These are phyloP conservation scores for Arthrinium puccinioides DNA, from an alignment of 2,329 filamentous ascomycete genomes.

Conservation along the genomic window DNA sequence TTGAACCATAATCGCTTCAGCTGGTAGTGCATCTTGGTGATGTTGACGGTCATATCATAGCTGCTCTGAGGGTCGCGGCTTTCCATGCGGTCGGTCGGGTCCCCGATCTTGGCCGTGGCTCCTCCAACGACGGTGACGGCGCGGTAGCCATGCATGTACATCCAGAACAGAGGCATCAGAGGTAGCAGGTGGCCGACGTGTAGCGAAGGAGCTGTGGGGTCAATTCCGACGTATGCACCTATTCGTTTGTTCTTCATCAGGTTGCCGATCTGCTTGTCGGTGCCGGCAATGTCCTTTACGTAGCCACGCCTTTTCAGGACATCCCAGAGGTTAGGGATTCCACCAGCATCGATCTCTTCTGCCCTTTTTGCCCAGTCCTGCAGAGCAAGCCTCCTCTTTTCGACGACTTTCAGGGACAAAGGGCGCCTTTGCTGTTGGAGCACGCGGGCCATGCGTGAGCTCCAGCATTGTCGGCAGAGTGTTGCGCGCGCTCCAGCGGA, in stretches of 20 bases:
- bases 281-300: slow-evolving; percentile 65
- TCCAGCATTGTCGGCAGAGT: not conserved
- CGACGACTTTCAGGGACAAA: slow-evolving; percentile 16
- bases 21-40: slow-evolving; percentile 62
- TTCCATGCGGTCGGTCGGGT: slow-evolving; percentile 64
- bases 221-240: slow-evolving; percentile 73
- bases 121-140: slow-evolving; percentile 64
- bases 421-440: slow-evolving; percentile 5
- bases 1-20: slow-evolving; percentile 67
- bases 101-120: slow-evolving; percentile 71
- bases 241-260: slow-evolving; percentile 60
- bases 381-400: slow-evolving; percentile 34
- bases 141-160: slow-evolving; percentile 69
- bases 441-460: slow-evolving; percentile 9
- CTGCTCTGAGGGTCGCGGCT: slow-evolving; percentile 48
- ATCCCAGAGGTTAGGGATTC: slow-evolving; percentile 49
- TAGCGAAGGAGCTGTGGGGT: slow-evolving; percentile 72
- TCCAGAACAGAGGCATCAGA: slow-evolving; percentile 78
- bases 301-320: slow-evolving; percentile 65
- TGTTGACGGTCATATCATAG: slow-evolving; percentile 52
- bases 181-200: slow-evolving; percentile 77
- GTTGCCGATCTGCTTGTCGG: slow-evolving; percentile 43
- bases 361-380: slow-evolving; percentile 41
- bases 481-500: not conserved
- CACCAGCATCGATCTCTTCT: slow-evolving; percentile 39